Conservation (phyloP, 306 rosid genomes). For the Cucumis sativus region DNA sequence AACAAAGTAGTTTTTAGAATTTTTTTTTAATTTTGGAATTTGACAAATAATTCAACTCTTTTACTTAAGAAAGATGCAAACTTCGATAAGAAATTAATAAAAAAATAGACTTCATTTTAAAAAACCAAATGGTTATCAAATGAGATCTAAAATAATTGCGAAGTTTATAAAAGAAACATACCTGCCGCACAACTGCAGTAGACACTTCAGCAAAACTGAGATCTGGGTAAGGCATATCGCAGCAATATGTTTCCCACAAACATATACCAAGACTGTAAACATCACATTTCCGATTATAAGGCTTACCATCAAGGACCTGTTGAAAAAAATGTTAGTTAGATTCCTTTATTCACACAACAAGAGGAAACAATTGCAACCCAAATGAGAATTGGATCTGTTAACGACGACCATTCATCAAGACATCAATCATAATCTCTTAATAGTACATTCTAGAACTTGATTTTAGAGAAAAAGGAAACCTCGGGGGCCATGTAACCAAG, state of each 20-base stretch:
- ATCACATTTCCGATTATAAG: constrained; percentile 84
- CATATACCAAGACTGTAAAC: constrained; percentile 86
- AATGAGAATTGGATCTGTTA: not conserved
- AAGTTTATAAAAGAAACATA: constrained; percentile 3
- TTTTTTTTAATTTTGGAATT: too few species aligned
- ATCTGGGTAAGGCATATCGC: constrained; percentile 81
- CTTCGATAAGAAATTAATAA: too few species aligned
- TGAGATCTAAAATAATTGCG: not conserved
- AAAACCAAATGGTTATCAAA: too few species aligned
- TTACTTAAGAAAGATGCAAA: too few species aligned
- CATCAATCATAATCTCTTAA: not conserved
- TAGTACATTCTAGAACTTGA: not conserved
- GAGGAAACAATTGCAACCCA: not conserved
- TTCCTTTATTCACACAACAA: not conserved
- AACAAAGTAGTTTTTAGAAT: too few species aligned
- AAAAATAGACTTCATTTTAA: too few species aligned
- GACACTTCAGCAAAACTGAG: constrained; percentile 66
- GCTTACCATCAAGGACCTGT: constrained; percentile 84
- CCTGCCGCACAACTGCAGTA: constrained; percentile 69
- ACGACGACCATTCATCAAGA: not conserved
- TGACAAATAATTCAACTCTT: too few species aligned
- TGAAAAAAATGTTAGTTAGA: not conserved
- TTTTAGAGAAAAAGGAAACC: constrained; percentile 27
- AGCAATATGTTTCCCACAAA: constrained; percentile 89
- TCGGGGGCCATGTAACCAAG: constrained; percentile 94